Conservation (phyloP, 768 basidiomycete species). For the Suillus plorans region DNA sequence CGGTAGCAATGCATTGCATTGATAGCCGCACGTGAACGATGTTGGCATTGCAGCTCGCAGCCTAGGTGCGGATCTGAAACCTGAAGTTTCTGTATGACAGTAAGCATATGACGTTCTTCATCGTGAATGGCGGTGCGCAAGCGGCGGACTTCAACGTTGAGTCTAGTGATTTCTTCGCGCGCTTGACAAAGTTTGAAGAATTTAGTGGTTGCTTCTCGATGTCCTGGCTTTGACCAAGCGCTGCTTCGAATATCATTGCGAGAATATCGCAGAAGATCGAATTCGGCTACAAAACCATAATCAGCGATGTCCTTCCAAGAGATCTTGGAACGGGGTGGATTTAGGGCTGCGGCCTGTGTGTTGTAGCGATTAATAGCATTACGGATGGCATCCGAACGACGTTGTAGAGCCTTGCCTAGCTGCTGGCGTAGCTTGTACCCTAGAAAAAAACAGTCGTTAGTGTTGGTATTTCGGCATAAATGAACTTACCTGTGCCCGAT, state of each 20-base stretch:
- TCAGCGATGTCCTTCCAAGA: slow-evolving; percentile 3
- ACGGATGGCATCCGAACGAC: slow-evolving; percentile 13
- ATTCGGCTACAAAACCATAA: slow-evolving; percentile 2
- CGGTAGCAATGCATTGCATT: neutral
- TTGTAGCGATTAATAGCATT: slow-evolving; percentile 17
- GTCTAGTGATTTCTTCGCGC: slow-evolving; percentile 29
- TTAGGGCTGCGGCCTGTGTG: neutral
- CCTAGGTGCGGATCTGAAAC: neutral
- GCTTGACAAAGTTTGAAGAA: slow-evolving; percentile 31
- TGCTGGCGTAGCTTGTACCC: slow-evolving; percentile 14
- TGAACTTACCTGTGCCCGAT: slow-evolving; percentile 11
- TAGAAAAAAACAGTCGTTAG: slow-evolving; percentile 8
- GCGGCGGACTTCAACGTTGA: slow-evolving; percentile 32
- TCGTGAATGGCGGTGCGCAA: slow-evolving; percentile 17
- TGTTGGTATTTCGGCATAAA: neutral
- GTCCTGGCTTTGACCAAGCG: neutral
- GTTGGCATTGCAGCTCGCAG: slow-evolving; percentile 6
- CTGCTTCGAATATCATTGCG: neutral
- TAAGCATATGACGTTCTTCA: slow-evolving; percentile 15
- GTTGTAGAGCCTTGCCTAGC: slow-evolving; percentile 17
- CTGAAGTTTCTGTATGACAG: slow-evolving; percentile 1
- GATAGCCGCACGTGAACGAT: neutral
- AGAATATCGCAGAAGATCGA: neutral
- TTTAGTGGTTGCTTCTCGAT: slow-evolving; percentile 23
- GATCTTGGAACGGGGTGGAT: neutral